Evolutionary conservation across 768 basidiomycete genomes (phyloP).

Genomic region (Russula sp.): DNA sequence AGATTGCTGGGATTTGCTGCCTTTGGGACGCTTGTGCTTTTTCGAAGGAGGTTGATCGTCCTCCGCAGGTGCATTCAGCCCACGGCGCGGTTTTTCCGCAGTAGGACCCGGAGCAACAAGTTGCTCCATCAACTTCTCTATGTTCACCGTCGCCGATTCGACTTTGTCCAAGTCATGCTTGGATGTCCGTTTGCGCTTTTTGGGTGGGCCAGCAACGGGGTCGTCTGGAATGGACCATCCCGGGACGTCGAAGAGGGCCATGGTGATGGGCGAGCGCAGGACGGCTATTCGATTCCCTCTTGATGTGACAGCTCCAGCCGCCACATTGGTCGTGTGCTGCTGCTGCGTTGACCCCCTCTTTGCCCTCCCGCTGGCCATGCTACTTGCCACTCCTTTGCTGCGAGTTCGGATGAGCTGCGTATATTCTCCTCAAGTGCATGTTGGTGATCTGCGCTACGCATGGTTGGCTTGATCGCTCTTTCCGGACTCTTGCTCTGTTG

Average conservation of each 20-base stretch:
- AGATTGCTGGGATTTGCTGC: not conserved
- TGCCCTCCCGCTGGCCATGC: too few species aligned
- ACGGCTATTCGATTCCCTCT: too few species aligned
- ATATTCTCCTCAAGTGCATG: not conserved
- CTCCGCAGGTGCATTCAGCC: not conserved
- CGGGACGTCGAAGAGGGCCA: constrained; percentile 57
- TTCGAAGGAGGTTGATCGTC: not conserved
- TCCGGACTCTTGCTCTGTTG: not conserved
- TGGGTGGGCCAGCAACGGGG: constrained; percentile 28
- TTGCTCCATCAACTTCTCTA: constrained; percentile 55
- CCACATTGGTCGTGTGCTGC: too few species aligned
- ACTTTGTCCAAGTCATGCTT: constrained; percentile 34
- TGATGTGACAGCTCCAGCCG: too few species aligned
- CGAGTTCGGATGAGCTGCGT: not conserved
- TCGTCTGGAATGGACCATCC: constrained; percentile 52
- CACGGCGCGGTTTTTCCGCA: not conserved
- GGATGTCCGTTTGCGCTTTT: constrained; percentile 46
- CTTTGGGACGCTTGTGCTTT: not conserved
- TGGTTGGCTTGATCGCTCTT: too few species aligned
- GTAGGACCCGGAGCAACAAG: constrained; percentile 29
- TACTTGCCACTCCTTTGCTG: not conserved
- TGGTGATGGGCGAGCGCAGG: constrained; percentile 14
- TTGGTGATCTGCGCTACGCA: not conserved
- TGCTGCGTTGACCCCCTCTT: too few species aligned
- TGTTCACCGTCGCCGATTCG: constrained; percentile 39